Conservation (phyloP, 2,329 filamentous ascomycete species). For the Clarireedia paspali region DNA sequence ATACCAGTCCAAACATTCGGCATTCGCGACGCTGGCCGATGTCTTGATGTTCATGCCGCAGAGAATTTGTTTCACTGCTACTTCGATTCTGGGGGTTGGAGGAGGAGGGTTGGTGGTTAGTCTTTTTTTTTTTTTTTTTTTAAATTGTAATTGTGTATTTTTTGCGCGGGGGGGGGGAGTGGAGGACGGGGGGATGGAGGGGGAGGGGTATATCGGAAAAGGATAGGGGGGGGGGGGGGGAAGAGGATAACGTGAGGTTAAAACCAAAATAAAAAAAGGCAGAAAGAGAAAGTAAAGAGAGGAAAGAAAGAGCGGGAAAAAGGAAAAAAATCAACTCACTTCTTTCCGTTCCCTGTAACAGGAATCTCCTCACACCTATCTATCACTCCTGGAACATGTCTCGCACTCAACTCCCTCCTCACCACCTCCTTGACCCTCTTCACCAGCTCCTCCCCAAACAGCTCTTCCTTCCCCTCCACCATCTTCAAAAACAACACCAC, state of each 20-base stretch:
- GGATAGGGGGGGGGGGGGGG: neutral
- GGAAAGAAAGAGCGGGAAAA: neutral
- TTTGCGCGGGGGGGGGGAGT: neutral
- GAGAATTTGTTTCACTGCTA: constrained; percentile 91
- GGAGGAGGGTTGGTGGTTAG: neutral
- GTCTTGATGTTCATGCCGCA: constrained; percentile 82
- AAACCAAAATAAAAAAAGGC: no score
- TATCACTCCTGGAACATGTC: constrained; percentile 81
- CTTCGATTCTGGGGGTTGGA: constrained; percentile 60
- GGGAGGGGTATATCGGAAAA: neutral
- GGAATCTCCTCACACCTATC: constrained; percentile 76
- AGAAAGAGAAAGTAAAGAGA: neutral
- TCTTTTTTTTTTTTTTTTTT: no score
- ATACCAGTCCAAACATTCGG: constrained; percentile 84
- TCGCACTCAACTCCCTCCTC: constrained; percentile 70
- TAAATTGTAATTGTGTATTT: neutral
- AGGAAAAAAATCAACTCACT: constrained; percentile 47
- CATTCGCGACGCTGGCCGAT: constrained; percentile 88
- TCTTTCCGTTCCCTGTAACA: constrained; percentile 91
- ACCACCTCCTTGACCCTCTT: constrained; percentile 59
- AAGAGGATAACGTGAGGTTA: neutral
- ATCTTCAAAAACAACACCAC: constrained; percentile 85
- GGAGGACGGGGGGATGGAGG: neutral
- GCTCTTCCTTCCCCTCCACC: constrained; percentile 28
- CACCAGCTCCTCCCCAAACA: constrained; percentile 53